These are phyloP conservation scores for Monosporascus sp. DNA, from an alignment of 2,329 filamentous ascomycete genomes.

Conservation along the genomic window DNA sequence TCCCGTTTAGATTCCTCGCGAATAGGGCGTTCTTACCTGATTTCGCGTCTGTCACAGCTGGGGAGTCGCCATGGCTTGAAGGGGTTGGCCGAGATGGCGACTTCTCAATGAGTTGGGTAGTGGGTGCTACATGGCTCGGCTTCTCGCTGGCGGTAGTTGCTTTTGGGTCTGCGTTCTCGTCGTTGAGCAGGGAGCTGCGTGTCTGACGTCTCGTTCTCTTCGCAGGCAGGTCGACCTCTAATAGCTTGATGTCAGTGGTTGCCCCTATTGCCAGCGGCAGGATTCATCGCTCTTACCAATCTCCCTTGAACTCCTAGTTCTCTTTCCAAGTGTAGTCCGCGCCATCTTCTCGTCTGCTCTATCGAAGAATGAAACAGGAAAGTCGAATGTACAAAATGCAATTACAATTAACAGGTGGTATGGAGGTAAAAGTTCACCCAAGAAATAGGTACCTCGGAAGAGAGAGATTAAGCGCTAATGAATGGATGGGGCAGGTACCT, in stretches of 20 bases:
- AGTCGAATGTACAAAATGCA: background rate
- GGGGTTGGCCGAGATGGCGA: constrained; percentile 14
- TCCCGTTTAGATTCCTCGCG: background rate
- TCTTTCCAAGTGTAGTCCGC: constrained; percentile 39
- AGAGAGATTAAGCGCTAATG: too few relatives aligned
- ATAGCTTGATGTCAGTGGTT: constrained; percentile 12
- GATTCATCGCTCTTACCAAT: constrained; percentile 27
- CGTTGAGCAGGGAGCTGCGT: constrained; percentile 44
- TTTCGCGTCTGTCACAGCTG: constrained; percentile 8
- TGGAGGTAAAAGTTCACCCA: background rate
- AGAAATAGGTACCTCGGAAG: background rate
- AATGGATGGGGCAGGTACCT: background rate
- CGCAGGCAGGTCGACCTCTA: constrained; percentile 30
- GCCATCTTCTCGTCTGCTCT: constrained; percentile 16
- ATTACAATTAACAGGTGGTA: background rate
- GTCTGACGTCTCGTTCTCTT: constrained; percentile 44
- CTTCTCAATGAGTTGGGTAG: constrained; percentile 32
- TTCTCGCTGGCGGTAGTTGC: constrained; percentile 29
- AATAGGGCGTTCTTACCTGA: constrained; percentile 10
- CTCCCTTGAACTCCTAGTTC: constrained; percentile 33
- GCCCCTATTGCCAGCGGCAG: background rate
- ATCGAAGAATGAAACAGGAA: background rate
- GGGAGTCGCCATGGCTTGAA: constrained; percentile 9
- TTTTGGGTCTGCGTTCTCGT: constrained; percentile 64
- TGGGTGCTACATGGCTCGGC: constrained; percentile 38